A percentile compares a stretch with the other conserved stretches of the same genome.
Conservation (phyloP, 768 basidiomycete genomes). For the Naematelia aurantialba region DNA sequence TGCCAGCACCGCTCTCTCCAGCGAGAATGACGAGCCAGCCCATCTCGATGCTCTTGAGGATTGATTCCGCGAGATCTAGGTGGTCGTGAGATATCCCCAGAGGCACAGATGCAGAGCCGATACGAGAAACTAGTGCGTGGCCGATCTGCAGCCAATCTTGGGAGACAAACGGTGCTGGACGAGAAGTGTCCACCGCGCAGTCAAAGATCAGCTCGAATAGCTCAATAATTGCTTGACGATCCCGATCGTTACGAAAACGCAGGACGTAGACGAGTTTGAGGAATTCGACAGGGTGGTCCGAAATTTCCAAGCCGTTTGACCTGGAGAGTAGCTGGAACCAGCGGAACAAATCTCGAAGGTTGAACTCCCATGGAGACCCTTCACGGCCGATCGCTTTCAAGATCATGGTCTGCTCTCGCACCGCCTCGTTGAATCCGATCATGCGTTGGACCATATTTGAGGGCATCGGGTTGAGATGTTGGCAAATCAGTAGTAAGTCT, state of each 20-base stretch:
- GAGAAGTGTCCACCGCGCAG: slow-evolving; percentile 52
- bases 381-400: slow-evolving; percentile 67
- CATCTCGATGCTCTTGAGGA: slow-evolving; percentile 67
- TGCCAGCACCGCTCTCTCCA: slow-evolving; percentile 70
- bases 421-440: slow-evolving; percentile 72
- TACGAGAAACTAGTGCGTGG: slow-evolving; percentile 55
- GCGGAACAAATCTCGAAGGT: slow-evolving; percentile 85
- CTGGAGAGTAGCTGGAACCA: slow-evolving; percentile 62
- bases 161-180: slow-evolving; percentile 44
- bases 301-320: slow-evolving; percentile 47
- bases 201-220: slow-evolving; percentile 50
- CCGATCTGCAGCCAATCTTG: slow-evolving; percentile 62
- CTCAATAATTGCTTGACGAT: slow-evolving; percentile 55
- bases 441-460: slow-evolving; percentile 61
- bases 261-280: slow-evolving; percentile 73
- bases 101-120: slow-evolving; percentile 30
- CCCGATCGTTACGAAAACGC: slow-evolving; percentile 72
- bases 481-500: slow-evolving; percentile 76
- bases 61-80: slow-evolving; percentile 65
- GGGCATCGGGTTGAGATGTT: slow-evolving; percentile 66
- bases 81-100: slow-evolving; percentile 60
- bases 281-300: slow-evolving; percentile 61
- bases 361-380: slow-evolving; percentile 96
- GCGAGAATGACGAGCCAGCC: slow-evolving; percentile 88
- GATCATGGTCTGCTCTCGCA: slow-evolving; percentile 66